These are phyloP conservation scores for Chytridiales sp. DNA, from an alignment of 371 early-diverging fungal species.

Conservation along the genomic window DNA sequence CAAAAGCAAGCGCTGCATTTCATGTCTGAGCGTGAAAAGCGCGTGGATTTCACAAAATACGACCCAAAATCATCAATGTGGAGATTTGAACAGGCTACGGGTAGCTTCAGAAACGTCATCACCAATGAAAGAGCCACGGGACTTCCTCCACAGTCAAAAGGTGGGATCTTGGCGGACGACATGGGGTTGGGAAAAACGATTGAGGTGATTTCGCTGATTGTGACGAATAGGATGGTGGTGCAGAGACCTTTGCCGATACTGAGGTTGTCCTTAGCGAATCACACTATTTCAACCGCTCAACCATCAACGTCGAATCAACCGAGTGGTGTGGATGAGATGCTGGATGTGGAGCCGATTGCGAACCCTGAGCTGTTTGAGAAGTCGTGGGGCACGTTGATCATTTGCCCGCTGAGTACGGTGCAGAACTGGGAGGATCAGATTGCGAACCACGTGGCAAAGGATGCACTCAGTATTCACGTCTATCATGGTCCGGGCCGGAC, in stretches of 20 bases:
- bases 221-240: constrained; percentile 28
- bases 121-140: constrained; percentile 42
- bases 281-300: neutral
- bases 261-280: too few relatives aligned
- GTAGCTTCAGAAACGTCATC: constrained; percentile 45
- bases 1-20: constrained; percentile 65
- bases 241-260: too few relatives aligned
- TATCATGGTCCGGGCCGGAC: constrained; percentile 56
- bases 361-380: constrained; percentile 10
- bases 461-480: constrained; percentile 48
- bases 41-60: constrained; percentile 38
- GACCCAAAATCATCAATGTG: constrained; percentile 32
- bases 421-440: constrained; percentile 72
- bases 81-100: constrained; percentile 19
- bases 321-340: constrained; percentile 2
- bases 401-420: constrained; percentile 65
- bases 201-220: constrained; percentile 56
- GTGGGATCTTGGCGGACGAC: constrained; percentile 53
- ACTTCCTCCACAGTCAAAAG: constrained; percentile 38
- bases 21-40: constrained; percentile 56
- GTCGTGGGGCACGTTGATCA: constrained; percentile 55
- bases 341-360: constrained; percentile 5
- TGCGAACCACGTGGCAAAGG: constrained; percentile 43
- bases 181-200: constrained; percentile 71
- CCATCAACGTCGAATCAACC: neutral